Evolutionary conservation across 1,284 basidiomycete species (phyloP).

Genomic region (Leccinum pachyderme): DNA sequence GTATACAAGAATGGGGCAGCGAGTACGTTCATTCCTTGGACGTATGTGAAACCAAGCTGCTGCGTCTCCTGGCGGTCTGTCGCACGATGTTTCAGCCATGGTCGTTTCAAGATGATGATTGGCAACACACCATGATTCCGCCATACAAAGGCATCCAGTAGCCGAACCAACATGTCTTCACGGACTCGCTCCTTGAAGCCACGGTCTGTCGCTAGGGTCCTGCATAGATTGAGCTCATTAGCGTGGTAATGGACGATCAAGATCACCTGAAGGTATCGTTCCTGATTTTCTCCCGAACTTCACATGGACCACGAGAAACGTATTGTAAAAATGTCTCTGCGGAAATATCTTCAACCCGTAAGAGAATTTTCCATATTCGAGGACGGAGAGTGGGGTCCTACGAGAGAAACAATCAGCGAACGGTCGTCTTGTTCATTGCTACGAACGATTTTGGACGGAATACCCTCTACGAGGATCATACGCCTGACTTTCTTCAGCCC

Average conservation of each 20-base stretch:
- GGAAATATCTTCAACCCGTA: slow-evolving; percentile 76
- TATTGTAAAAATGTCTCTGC: slow-evolving; percentile 78
- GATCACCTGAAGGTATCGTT: slow-evolving; percentile 75
- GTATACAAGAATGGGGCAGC: slow-evolving; percentile 96
- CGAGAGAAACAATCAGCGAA: slow-evolving; percentile 7
- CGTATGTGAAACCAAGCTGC: slow-evolving; percentile 85
- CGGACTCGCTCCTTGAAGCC: slow-evolving; percentile 94
- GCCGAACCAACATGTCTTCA: slow-evolving; percentile 93
- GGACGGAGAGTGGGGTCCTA: slow-evolving; percentile 76
- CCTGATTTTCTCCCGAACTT: slow-evolving; percentile 86
- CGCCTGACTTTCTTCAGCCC: slow-evolving; percentile 78
- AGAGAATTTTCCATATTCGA: slow-evolving; percentile 89
- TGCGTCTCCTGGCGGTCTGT: slow-evolving; percentile 70
- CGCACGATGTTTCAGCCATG: neutral
- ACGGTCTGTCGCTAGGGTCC: slow-evolving; percentile 92
- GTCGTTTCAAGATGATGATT: neutral
- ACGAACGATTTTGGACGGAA: slow-evolving; percentile 66
- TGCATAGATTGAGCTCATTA: slow-evolving; percentile 35
- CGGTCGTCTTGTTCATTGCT: neutral
- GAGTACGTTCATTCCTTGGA: slow-evolving; percentile 98
- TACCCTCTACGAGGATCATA: slow-evolving; percentile 85
- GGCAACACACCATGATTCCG: slow-evolving; percentile 68
- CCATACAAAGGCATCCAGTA: slow-evolving; percentile 98
- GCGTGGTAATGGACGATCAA: neutral
- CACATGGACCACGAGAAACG: slow-evolving; percentile 80